Conservation (phyloP, 805 yeast genomes). For the Diddensiella transvaalensis region DNA sequence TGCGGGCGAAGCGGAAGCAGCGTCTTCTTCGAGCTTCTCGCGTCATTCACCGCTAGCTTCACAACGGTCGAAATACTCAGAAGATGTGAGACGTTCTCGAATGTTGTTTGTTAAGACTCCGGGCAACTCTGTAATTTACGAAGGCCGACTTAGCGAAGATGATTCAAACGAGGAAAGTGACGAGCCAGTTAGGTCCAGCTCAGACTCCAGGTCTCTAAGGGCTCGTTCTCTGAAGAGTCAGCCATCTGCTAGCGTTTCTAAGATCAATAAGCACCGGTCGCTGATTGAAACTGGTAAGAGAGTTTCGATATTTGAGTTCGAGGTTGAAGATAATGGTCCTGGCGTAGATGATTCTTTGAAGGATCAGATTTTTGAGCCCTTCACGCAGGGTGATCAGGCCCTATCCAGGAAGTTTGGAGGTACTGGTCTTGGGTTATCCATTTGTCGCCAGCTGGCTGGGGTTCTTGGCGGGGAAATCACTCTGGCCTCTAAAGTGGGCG, state of each 20-base stretch:
- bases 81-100: neutral
- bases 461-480: conserved; percentile 85
- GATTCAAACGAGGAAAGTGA: neutral
- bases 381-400: conserved; percentile 95
- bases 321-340: conserved; percentile 85
- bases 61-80: neutral
- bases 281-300: neutral
- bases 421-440: conserved; percentile 86
- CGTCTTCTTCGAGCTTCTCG: neutral
- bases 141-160: neutral
- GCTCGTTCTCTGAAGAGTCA: neutral
- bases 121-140: neutral
- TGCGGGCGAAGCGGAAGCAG: neutral
- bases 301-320: conserved; percentile 48
- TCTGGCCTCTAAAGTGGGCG: conserved; percentile 68
- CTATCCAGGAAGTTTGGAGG: conserved; percentile 89
- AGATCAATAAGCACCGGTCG: neutral
- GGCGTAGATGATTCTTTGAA: conserved; percentile 82
- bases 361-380: conserved; percentile 87
- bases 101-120: neutral
- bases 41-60: neutral
- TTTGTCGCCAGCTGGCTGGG: conserved; percentile 82
- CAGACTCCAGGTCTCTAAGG: neutral
- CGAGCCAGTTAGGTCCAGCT: neutral
- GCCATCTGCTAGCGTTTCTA: neutral